phyloP scores from a whole-genome alignment of 2,329 filamentous ascomycete species.

The Xylaria sp. region DNA sequence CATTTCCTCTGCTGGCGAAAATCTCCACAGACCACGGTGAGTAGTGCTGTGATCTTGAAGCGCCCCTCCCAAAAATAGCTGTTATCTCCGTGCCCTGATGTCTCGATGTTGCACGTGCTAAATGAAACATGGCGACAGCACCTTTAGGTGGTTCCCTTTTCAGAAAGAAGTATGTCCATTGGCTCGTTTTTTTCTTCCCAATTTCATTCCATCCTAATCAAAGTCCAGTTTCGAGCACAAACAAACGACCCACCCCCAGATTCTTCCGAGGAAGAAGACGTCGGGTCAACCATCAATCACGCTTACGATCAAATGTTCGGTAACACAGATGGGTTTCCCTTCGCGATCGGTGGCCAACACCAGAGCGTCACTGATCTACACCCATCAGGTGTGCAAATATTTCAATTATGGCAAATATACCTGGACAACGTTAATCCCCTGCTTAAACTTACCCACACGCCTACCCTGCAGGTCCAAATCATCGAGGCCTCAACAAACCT shows the following conservation, averaged over 20 bases:
- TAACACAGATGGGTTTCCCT: conserved; percentile 67
- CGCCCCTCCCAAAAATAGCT: not conserved
- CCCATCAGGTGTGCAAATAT: conserved; percentile 68
- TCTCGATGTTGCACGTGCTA: conserved; percentile 31
- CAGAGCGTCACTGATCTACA: conserved; percentile 60
- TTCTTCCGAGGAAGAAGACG: conserved; percentile 66
- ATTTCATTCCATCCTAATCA: conserved; percentile 37
- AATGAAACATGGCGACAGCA: conserved; percentile 42
- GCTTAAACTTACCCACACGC: conserved; percentile 74
- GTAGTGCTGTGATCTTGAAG: conserved; percentile 36
- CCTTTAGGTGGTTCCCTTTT: conserved; percentile 63
- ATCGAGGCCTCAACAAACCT: conserved; percentile 70
- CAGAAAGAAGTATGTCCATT: conserved; percentile 60
- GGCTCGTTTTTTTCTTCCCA: conserved; percentile 9
- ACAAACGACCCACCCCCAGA: conserved; percentile 59
- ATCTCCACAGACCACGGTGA: conserved; percentile 48
- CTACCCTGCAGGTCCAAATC: conserved; percentile 71
- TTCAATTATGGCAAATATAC: conserved; percentile 76
- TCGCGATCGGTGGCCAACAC: conserved; percentile 61
- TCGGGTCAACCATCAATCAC: conserved; percentile 65
- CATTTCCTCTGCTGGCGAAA: conserved; percentile 46
- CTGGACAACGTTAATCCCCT: conserved; percentile 76
- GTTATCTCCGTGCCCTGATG: conserved; percentile 2
- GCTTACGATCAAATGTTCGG: conserved; percentile 70
- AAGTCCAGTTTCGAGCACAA: conserved; percentile 60